Conservation (phyloP, 176 grass and related monocot species). For the Thinopyrum elongatum region DNA sequence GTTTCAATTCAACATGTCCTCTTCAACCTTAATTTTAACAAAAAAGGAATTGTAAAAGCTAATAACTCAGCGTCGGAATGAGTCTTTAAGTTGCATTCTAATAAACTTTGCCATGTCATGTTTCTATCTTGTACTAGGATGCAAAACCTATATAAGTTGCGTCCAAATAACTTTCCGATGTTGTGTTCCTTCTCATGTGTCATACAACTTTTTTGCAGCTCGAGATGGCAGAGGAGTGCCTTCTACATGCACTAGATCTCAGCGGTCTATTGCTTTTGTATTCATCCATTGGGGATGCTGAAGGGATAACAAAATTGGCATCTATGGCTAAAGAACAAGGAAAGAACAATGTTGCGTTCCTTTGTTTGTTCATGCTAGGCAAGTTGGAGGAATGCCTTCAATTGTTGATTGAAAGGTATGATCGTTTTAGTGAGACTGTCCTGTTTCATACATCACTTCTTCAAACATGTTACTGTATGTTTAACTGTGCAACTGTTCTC, state of each 20-base stretch:
- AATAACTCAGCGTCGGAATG: neutral
- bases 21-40: constrained; percentile 11
- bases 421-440: neutral
- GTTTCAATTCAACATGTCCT: neutral
- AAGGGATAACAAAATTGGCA: constrained; percentile 80
- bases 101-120: neutral
- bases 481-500: constrained; percentile 1
- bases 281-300: constrained; percentile 87
- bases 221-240: constrained; percentile 95
- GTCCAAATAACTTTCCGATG: neutral
- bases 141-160: neutral
- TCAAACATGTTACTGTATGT: constrained; percentile 3
- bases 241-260: constrained; percentile 80
- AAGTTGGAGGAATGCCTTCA: constrained; percentile 97
- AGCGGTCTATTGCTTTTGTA: constrained; percentile 93
- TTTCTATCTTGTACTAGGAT: neutral
- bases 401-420: constrained; percentile 85
- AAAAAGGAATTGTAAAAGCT: neutral
- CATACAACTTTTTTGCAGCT: constrained; percentile 57
- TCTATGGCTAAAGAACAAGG: constrained; percentile 87
- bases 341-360: constrained; percentile 94
- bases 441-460: constrained; percentile 5
- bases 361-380: constrained; percentile 95
- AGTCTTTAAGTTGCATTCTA: neutral
- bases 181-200: constrained; percentile 18